A percentile compares a stretch with the other conserved stretches of the same genome.
These are phyloP conservation scores for Microbotryum lychnidis-dioicae DNA, from an alignment of 1,284 basidiomycete genomes.

Conservation along the genomic window DNA sequence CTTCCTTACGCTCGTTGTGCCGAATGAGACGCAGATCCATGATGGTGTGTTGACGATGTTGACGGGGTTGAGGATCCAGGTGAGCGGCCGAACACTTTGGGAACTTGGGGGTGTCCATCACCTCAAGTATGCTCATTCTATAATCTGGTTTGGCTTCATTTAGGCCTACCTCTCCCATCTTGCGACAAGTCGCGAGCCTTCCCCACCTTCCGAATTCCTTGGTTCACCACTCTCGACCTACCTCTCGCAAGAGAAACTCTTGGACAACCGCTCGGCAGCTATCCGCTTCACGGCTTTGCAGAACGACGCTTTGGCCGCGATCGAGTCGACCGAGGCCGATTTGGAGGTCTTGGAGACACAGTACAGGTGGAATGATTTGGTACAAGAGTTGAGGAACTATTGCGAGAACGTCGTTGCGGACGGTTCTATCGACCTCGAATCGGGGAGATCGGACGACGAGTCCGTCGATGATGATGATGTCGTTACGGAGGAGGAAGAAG, in stretches of 20 bases:
- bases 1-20: not conserved
- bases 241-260: not conserved
- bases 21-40: constrained; percentile 1
- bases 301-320: not conserved
- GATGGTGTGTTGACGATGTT: constrained; percentile 5
- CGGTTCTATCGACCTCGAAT: not conserved
- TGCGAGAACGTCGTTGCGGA: not conserved
- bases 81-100: not conserved
- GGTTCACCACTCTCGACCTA: not conserved
- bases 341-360: constrained; percentile 6
- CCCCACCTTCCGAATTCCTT: not conserved
- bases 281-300: not conserved
- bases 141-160: not conserved
- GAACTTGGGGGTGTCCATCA: no score
- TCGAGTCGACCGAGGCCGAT: not conserved
- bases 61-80: constrained; percentile 17
- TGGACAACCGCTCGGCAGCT: constrained; percentile 1
- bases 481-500: not conserved
- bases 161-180: constrained; percentile 12
- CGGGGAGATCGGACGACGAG: not conserved
- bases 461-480: not conserved
- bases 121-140: no score
- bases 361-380: constrained; percentile 8
- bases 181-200: not conserved
- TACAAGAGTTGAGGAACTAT: not conserved